These are phyloP conservation scores for Diaporthe eres DNA, from an alignment of 2,329 filamentous ascomycete species.

Conservation along the genomic window DNA sequence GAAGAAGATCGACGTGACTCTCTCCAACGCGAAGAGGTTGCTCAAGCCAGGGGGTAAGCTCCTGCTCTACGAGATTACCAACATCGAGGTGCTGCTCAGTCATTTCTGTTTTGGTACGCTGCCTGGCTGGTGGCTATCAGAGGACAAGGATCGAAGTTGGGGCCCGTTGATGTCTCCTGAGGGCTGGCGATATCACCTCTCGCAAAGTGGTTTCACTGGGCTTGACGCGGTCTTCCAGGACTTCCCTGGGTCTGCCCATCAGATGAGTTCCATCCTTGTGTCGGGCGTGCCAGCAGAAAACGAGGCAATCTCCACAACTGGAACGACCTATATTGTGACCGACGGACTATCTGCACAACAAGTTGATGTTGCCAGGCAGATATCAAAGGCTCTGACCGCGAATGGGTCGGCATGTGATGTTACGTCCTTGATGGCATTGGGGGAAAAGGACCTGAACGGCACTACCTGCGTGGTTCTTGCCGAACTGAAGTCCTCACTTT, in stretches of 20 bases:
- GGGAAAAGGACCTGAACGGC: slow-evolving; percentile 24
- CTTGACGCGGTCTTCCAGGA: slow-evolving; percentile 48
- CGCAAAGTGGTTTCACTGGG: slow-evolving; percentile 42
- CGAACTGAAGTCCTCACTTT: slow-evolving; percentile 44
- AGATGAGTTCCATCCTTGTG: slow-evolving; percentile 43
- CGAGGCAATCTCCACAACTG: background rate
- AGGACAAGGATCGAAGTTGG: slow-evolving; percentile 47
- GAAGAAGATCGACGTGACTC: slow-evolving; percentile 45
- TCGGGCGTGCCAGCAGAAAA: slow-evolving; percentile 43
- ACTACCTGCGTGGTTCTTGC: slow-evolving; percentile 45
- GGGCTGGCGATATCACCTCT: slow-evolving; percentile 44
- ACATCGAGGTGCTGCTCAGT: slow-evolving; percentile 39
- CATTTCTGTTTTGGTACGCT: slow-evolving; percentile 49
- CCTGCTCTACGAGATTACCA: slow-evolving; percentile 49
- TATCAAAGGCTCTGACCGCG: background rate
- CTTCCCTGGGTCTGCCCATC: slow-evolving; percentile 41
- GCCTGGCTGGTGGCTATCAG: slow-evolving; percentile 52
- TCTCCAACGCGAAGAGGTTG: slow-evolving; percentile 46
- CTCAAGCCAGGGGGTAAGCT: slow-evolving; percentile 52
- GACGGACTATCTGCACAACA: slow-evolving; percentile 33
- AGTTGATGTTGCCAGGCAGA: slow-evolving; percentile 3
- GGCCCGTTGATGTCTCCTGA: slow-evolving; percentile 47
- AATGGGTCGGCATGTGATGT: slow-evolving; percentile 4
- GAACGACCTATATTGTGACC: slow-evolving; percentile 11
- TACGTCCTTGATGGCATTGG: slow-evolving; percentile 34